Percentiles rank a stretch among this genome's conserved stretches.
Conservation (phyloP, 306 rosid species). For the Pterocarpus santalinus region DNA sequence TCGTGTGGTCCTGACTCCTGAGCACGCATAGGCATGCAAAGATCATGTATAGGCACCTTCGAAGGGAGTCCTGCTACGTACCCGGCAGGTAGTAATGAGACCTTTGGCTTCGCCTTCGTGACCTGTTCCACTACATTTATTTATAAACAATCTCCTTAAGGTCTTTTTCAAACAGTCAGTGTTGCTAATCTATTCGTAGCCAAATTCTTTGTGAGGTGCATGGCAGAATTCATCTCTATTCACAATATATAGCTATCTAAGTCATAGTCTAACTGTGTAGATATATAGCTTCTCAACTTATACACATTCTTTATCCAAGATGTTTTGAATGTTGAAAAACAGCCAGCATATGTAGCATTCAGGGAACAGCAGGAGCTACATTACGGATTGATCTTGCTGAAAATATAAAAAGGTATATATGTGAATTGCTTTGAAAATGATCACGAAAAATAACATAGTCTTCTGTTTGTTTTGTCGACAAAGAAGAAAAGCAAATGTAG, state of each 20-base stretch:
- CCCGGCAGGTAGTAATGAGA: slow-evolving; percentile 55
- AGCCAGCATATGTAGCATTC: background rate
- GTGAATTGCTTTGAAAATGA: background rate
- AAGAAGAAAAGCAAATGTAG: background rate
- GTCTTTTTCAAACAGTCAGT: slow-evolving; percentile 34
- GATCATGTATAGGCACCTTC: slow-evolving; percentile 15
- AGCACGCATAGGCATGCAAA: slow-evolving; percentile 28
- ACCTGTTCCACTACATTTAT: slow-evolving; percentile 24
- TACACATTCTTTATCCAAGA: slow-evolving; percentile 20
- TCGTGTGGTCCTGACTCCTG: slow-evolving; percentile 45
- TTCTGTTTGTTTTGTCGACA: background rate
- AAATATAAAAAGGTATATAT: background rate
- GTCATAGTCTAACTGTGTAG: background rate
- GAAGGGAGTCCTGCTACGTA: slow-evolving; percentile 34
- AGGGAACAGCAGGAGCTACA: background rate
- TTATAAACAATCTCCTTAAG: background rate
- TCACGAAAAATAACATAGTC: background rate
- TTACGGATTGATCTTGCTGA: background rate
- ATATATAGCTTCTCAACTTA: background rate
- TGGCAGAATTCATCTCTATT: too few relatives aligned
- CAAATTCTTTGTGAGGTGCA: too few relatives aligned
- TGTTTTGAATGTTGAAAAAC: background rate
- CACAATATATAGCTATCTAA: slow-evolving; percentile 7
- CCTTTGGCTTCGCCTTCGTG: slow-evolving; percentile 30
- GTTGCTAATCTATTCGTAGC: background rate